These are phyloP conservation scores for Hypoxylon sp. DNA, from an alignment of 2,329 filamentous ascomycete genomes.

Conservation along the genomic window DNA sequence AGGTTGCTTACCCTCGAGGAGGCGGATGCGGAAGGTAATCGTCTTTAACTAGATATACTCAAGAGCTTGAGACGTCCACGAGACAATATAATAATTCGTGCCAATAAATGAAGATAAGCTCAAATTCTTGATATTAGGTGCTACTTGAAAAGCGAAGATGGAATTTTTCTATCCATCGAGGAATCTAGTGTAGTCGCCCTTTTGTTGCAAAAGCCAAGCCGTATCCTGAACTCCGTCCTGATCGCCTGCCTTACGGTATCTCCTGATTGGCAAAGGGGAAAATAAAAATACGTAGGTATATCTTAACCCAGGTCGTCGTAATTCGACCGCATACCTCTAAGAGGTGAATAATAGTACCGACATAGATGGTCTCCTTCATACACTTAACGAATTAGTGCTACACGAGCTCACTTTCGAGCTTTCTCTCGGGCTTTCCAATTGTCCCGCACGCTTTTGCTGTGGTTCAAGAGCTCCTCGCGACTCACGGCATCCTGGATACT, in stretches of 20 bases:
- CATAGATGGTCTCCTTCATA: constrained; percentile 10
- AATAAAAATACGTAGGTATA: constrained; percentile 11
- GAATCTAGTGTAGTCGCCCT: constrained; percentile 14
- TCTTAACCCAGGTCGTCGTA: constrained; percentile 8
- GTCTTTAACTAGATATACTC: background rate
- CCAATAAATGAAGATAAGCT: background rate
- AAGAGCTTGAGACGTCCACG: background rate
- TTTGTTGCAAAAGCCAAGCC: constrained; percentile 12
- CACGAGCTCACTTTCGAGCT: constrained; percentile 34
- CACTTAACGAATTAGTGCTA: constrained; percentile 16
- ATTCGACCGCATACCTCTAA: background rate
- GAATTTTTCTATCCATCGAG: constrained; percentile 5
- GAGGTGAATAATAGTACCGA: background rate
- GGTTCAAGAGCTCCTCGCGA: constrained; percentile 81
- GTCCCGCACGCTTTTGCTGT: constrained; percentile 79
- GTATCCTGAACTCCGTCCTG: constrained; percentile 21
- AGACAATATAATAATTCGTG: background rate
- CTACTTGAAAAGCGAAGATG: background rate
- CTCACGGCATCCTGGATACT: constrained; percentile 90
- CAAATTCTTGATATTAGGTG: background rate
- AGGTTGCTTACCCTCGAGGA: background rate
- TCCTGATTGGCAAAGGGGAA: background rate
- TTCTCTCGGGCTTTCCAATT: constrained; percentile 80
- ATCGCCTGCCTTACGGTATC: background rate
- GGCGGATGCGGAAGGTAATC: background rate